These are phyloP conservation scores for Ajuga reptans DNA, from an alignment of 305 asterid genomes.

Conservation along the genomic window DNA sequence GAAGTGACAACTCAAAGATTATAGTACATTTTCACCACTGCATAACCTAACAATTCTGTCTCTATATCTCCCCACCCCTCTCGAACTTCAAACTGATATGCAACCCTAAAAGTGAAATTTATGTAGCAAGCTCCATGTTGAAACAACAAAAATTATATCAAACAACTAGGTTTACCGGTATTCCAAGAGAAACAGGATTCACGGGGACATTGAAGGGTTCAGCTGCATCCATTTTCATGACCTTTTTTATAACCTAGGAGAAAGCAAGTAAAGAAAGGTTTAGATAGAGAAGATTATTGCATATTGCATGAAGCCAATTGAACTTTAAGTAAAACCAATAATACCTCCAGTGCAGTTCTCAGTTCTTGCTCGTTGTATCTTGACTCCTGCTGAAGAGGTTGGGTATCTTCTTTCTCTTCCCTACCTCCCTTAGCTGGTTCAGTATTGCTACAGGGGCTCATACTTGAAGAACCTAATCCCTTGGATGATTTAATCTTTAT, in stretches of 20 bases:
- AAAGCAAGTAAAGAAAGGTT: constrained; percentile 14
- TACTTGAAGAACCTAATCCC: constrained; percentile 59
- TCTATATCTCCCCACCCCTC: not conserved
- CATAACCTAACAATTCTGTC: not conserved
- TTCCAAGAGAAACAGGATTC: constrained; percentile 67
- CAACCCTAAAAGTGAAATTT: not conserved
- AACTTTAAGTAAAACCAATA: constrained; percentile 11
- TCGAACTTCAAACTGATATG: no score
- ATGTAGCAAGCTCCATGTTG: not conserved
- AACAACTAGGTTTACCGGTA: constrained; percentile 55
- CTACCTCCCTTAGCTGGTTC: constrained; percentile 52
- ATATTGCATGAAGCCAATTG: constrained; percentile 9
- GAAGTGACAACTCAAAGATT: not conserved
- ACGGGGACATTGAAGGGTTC: constrained; percentile 70
- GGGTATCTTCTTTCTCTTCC: constrained; percentile 45
- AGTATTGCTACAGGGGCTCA: constrained; percentile 72
- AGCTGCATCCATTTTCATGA: constrained; percentile 85
- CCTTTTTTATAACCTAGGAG: constrained; percentile 61
- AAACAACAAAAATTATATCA: constrained; percentile 13
- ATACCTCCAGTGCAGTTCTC: constrained; percentile 74
- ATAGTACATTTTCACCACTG: not conserved
- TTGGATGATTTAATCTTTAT: constrained; percentile 69
- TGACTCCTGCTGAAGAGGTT: constrained; percentile 34
- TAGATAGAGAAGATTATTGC: not conserved
- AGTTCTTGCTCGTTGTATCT: constrained; percentile 60